Base-by-base conservation (phyloP, 2,329 filamentous ascomycete genomes). In the Echinosphaeria canescens region DNA sequence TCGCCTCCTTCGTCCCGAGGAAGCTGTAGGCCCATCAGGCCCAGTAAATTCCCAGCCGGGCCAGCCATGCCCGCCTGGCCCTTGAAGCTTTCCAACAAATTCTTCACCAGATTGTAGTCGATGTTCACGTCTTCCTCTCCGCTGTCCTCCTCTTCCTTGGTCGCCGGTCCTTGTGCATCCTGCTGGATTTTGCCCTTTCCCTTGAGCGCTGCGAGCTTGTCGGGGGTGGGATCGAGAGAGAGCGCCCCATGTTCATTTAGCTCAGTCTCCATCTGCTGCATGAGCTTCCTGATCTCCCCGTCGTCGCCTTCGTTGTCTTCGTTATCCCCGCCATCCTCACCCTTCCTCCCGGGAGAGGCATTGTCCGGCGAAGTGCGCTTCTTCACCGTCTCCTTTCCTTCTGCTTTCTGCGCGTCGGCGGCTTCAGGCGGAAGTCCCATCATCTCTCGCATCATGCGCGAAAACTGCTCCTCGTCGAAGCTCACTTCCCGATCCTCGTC, bases 21-120 rank as follows among this genome's bases (percentile, higher is more conserved):
- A 31, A 93, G 54, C 22, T 66, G 61, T 35, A 93, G 56, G 1
- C 82, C 82, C 73, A 95, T 75, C 51, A 90, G 63, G 5, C 72
- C 74, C 40, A 98, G 60, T 32, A 98, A 54, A 43, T 93, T 95
- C 1, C 84, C 72, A 3, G 78, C 76, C 1, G 88, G 88, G 0
- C 88, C 88, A 17, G 80, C 60, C 55, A 75, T 66, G 10, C 88
- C 88, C 12, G 59, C 80, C 46, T 95, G 85, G 11, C 78, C 74
- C 42, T 91, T 90, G 49, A 98, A 84, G 38, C 80, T 85, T 46
- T 93, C 81, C 2, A 98, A 56, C 29, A 98, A 56, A 40, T 95
- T 95, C 46, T 76, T 81, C 12, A 79, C 82, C 14, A 98, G 56
- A 33, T 88, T 85, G 37, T 82, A 76, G 42, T 95, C 79, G 15